These are phyloP conservation scores for Westerdykella sp. DNA, from an alignment of 2,329 filamentous ascomycete species.

Conservation along the genomic window DNA sequence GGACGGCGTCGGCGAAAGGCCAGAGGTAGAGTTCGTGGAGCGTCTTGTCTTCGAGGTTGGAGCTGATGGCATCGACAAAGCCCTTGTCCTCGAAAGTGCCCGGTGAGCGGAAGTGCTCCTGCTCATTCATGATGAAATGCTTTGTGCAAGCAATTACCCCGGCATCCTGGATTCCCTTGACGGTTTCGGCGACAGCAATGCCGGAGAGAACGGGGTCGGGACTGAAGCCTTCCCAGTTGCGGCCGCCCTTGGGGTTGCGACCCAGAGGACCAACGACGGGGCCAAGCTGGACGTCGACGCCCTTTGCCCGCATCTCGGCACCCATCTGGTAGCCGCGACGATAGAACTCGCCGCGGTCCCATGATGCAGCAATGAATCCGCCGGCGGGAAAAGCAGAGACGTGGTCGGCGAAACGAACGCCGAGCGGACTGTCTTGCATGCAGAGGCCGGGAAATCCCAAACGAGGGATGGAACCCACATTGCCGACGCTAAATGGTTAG, in stretches of 20 bases:
- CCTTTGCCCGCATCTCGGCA: conserved; percentile 67
- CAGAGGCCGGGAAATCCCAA: conserved; percentile 69
- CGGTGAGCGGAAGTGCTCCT: conserved; percentile 63
- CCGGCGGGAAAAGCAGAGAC: conserved; percentile 75
- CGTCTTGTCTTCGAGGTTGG: conserved; percentile 58
- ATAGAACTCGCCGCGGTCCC: conserved; percentile 66
- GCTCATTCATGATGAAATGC: conserved; percentile 56
- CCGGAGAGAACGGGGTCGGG: conserved; percentile 73
- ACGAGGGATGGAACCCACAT: conserved; percentile 62
- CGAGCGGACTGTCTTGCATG: conserved; percentile 78
- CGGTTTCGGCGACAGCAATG: conserved; percentile 62
- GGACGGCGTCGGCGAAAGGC: conserved; percentile 49
- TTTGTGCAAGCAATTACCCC: conserved; percentile 69
- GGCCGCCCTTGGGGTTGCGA: conserved; percentile 59
- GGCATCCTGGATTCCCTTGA: conserved; percentile 73
- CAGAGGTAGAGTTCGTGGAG: conserved; percentile 60
- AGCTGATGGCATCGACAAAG: conserved; percentile 55
- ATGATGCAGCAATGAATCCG: conserved; percentile 75
- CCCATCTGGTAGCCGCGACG: conserved; percentile 68
- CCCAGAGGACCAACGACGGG: conserved; percentile 72
- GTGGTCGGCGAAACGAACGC: conserved; percentile 71
- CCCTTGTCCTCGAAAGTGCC: conserved; percentile 54
- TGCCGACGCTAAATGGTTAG: conserved; percentile 60
- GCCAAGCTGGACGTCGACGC: conserved; percentile 67
- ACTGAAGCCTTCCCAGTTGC: conserved; percentile 50